Evolutionary conservation across 1,139 yeast species (phyloP).

Genomic region (Suhomyces terraborum): DNA sequence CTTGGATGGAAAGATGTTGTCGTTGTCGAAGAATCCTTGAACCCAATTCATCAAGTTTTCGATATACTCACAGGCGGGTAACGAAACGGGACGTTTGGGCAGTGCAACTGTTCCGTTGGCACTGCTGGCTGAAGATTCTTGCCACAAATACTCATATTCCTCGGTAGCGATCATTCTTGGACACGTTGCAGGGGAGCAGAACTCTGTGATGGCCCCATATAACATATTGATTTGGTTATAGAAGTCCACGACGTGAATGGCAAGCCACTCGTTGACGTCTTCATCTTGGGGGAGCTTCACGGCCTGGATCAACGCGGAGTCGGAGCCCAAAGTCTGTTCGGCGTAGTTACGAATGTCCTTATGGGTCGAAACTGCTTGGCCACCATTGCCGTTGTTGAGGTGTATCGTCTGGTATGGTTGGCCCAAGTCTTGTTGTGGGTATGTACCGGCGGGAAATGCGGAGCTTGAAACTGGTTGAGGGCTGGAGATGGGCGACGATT

Average conservation of each 20-base stretch:
- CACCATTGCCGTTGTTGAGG: conserved; percentile 20
- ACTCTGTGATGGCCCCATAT: conserved; percentile 93
- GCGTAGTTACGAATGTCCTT: conserved; percentile 80
- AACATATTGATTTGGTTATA: conserved; percentile 96
- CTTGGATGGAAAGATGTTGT: conserved; percentile 84
- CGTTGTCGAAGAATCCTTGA: conserved; percentile 86
- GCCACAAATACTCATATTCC: conserved; percentile 97
- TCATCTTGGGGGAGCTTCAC: conserved; percentile 94
- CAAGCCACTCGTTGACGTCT: conserved; percentile 91
- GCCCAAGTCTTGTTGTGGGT: conserved; percentile 31
- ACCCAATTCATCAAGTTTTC: conserved; percentile 95
- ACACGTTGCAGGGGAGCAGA: conserved; percentile 89
- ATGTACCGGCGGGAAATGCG: conserved; percentile 37
- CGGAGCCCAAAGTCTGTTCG: conserved; percentile 92
- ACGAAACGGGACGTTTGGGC: conserved; percentile 51
- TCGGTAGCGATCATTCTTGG: conserved; percentile 97
- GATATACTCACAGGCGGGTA: conserved; percentile 93
- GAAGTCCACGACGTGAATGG: conserved; percentile 88
- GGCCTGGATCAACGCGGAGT: conserved; percentile 86
- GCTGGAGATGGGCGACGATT: conserved; percentile 43
- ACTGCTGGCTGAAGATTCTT: conserved; percentile 59
- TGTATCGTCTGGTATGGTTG: conserved; percentile 23
- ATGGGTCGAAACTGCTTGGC: conserved; percentile 58
- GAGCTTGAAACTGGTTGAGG: conserved; percentile 42
- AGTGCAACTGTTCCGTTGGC: conserved; percentile 35